Percentiles rank a stretch among this genome's conserved stretches.
Evolutionary conservation across 2,329 filamentous ascomycete species (phyloP).

Genomic region (Aspergillus novoparasiticus): DNA sequence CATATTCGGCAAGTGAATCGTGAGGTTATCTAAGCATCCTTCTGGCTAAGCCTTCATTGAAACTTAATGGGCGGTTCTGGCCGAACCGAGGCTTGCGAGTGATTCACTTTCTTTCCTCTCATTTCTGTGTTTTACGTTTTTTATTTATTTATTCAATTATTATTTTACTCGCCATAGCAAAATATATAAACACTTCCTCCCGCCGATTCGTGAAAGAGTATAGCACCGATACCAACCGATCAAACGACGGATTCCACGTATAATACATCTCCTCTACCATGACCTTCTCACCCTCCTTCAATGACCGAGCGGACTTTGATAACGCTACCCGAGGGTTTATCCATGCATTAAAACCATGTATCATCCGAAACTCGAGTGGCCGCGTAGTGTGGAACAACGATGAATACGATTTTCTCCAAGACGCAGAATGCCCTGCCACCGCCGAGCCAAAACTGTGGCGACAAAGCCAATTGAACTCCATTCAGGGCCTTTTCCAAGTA

Average conservation of each 20-base stretch:
- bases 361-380: conserved; percentile 27
- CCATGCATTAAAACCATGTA: conserved; percentile 17
- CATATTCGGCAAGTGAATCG: background rate
- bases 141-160: background rate
- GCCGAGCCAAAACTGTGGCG: conserved; percentile 40
- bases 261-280: background rate
- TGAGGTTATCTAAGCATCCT: background rate
- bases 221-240: background rate
- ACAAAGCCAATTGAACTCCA: conserved; percentile 34
- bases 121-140: background rate
- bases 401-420: conserved; percentile 33
- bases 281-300: conserved; percentile 10
- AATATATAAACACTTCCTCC: background rate
- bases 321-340: conserved; percentile 26
- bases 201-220: background rate
- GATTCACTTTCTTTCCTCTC: no score
- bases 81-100: background rate
- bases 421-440: conserved; percentile 25
- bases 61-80: background rate
- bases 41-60: background rate
- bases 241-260: background rate
- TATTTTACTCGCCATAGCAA: background rate
- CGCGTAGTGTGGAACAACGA: conserved; percentile 37
- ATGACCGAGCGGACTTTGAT: conserved; percentile 20
- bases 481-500: conserved; percentile 42